These are phyloP conservation scores for Pisolithus albus DNA, from an alignment of 768 basidiomycete species.

Conservation along the genomic window DNA sequence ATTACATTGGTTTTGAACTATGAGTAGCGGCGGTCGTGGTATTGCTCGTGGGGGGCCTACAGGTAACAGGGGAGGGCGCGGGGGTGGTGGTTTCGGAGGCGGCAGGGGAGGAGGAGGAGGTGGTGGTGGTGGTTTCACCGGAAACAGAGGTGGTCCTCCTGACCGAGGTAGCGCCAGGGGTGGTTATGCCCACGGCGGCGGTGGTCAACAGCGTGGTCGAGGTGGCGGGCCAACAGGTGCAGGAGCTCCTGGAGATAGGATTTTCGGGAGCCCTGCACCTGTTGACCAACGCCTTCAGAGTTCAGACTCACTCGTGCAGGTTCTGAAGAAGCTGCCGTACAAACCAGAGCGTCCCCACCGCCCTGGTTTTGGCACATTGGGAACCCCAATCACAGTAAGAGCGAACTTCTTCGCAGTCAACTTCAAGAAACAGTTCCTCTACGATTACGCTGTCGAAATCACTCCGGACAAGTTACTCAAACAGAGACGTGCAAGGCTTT, in stretches of 20 bases:
- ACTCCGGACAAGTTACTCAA: conserved; percentile 29
- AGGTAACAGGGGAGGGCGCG: conserved; percentile 1
- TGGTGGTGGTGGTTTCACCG: background rate
- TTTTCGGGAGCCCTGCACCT: conserved; percentile 26
- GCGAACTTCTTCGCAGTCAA: conserved; percentile 45
- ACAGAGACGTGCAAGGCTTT: conserved; percentile 36
- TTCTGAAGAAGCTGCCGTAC: conserved; percentile 24
- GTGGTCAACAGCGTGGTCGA: conserved; percentile 17
- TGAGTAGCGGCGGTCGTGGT: background rate
- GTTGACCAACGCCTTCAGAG: conserved; percentile 29
- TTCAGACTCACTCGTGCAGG: conserved; percentile 20
- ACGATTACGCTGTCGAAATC: conserved; percentile 40
- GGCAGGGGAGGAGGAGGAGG: background rate
- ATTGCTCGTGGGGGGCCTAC: background rate
- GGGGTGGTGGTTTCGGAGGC: background rate
- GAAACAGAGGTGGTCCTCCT: conserved; percentile 4
- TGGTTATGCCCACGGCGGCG: conserved; percentile 8
- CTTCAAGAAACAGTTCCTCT: conserved; percentile 34
- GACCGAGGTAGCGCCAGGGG: conserved; percentile 6
- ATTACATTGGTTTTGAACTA: background rate
- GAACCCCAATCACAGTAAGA: conserved; percentile 35
- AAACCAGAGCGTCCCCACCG: conserved; percentile 36
- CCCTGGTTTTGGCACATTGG: conserved; percentile 40
- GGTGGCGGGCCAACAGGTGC: conserved; percentile 22
- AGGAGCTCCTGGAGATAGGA: conserved; percentile 20